Percentiles rank a stretch among this genome's conserved stretches.
Conservation (phyloP, 352 stramenopile genomes). For the Nothophytophthora sp. region DNA sequence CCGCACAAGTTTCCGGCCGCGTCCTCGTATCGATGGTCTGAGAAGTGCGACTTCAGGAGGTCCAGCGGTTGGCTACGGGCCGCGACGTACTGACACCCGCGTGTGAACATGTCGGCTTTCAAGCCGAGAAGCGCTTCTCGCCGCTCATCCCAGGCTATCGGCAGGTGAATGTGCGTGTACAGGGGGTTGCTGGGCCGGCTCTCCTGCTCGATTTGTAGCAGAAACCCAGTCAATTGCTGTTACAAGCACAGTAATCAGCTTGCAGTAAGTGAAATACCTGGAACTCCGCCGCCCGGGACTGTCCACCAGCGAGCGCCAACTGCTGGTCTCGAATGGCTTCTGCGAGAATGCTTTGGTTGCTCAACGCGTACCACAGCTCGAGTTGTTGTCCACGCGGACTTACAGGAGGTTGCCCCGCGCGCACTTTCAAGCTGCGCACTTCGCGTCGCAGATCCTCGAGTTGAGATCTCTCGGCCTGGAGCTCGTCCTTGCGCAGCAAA, state of each 20-base stretch:
- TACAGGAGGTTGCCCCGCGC: conserved; percentile 11
- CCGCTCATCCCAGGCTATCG: neutral
- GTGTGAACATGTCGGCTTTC: too few relatives aligned
- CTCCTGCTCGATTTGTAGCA: too few relatives aligned
- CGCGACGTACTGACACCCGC: too few relatives aligned
- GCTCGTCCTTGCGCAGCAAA: conserved; percentile 5
- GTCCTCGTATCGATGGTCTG: conserved; percentile 13
- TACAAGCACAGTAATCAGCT: too few relatives aligned
- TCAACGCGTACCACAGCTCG: conserved; percentile 16
- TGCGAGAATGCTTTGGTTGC: conserved; percentile 23
- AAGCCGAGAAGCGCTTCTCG: too few relatives aligned
- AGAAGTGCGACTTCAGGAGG: neutral
- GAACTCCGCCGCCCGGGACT: conserved; percentile 22
- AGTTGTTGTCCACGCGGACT: too few relatives aligned
- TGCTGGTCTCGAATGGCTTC: conserved; percentile 20
- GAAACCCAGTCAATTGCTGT: too few relatives aligned
- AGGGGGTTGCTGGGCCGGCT: too few relatives aligned
- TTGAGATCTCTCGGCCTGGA: conserved; percentile 19
- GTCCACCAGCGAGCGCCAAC: conserved; percentile 13
- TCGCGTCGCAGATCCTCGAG: conserved; percentile 16
- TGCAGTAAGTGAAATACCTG: neutral
- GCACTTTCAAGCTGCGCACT: conserved; percentile 15
- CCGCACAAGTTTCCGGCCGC: conserved; percentile 34
- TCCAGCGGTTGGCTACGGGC: neutral
- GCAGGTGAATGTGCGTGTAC: too few relatives aligned